A percentile compares a stretch with the other conserved stretches of the same genome.
Evolutionary conservation across 2,329 filamentous ascomycete species (phyloP).

Genomic region (Plectosphaerella cucumerina): DNA sequence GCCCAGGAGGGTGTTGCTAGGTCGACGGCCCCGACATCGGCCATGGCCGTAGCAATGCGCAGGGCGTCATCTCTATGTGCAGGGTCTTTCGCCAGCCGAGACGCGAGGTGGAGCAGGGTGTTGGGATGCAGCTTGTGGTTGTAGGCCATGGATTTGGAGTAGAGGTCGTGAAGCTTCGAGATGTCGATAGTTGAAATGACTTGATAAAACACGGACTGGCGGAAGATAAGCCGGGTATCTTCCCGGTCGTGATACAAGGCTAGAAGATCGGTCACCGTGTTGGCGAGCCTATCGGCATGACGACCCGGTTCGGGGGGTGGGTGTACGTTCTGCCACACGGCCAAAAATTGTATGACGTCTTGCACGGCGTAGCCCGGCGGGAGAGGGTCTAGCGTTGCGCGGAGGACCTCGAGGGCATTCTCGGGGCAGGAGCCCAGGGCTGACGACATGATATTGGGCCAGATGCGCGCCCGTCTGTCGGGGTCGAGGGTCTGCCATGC

Average conservation of each 20-base stretch:
- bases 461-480: slow-evolving; percentile 19
- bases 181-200: slow-evolving; percentile 3
- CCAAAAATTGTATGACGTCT: slow-evolving; percentile 29
- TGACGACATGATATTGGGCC: slow-evolving; percentile 30
- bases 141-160: slow-evolving; percentile 24
- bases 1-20: slow-evolving; percentile 42
- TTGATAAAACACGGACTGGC: slow-evolving; percentile 29
- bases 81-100: slow-evolving; percentile 34
- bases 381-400: slow-evolving; percentile 30
- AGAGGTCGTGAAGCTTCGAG: slow-evolving; percentile 22
- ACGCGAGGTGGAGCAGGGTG: slow-evolving; percentile 45
- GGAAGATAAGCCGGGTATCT: slow-evolving; percentile 24
- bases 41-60: slow-evolving; percentile 29
- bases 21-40: slow-evolving; percentile 34
- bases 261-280: slow-evolving; percentile 11
- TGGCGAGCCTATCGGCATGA: slow-evolving; percentile 14
- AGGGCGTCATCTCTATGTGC: slow-evolving; percentile 28
- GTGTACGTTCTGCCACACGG: slow-evolving; percentile 11
- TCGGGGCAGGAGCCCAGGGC: slow-evolving; percentile 26
- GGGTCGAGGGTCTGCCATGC: slow-evolving; percentile 25
- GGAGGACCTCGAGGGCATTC: slow-evolving; percentile 26
- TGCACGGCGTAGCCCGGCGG: slow-evolving; percentile 32
- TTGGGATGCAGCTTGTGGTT: slow-evolving; percentile 29
- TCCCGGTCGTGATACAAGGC: slow-evolving; percentile 9
- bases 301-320: neutral